phyloP scores from a whole-genome alignment of 495 filamentous ascomycete genomes.

The Astrothelium macrocarpum region DNA sequence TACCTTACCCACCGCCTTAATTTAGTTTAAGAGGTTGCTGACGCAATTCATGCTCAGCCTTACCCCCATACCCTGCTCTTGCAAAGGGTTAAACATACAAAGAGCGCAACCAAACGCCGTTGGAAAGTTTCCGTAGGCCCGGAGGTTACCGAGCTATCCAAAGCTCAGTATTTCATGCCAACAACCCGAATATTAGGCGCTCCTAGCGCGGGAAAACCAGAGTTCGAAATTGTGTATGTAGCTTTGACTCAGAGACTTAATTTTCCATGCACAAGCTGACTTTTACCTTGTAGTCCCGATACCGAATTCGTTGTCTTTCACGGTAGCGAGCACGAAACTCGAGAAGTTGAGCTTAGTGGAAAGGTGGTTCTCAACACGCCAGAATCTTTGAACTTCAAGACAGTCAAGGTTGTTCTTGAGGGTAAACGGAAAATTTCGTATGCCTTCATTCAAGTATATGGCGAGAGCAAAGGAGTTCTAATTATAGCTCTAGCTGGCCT shows the following conservation, averaged over 20 bases:
- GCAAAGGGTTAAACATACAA: background rate
- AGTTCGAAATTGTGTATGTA: background rate
- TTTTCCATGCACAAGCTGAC: background rate
- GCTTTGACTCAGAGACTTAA: background rate
- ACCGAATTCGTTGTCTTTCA: constrained; percentile 32
- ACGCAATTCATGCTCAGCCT: background rate
- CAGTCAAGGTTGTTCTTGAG: constrained; percentile 27
- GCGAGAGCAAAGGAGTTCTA: background rate
- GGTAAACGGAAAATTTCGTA: constrained; percentile 32
- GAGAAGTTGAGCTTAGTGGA: constrained; percentile 26
- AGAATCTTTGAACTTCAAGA: constrained; percentile 28
- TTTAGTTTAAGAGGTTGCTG: background rate
- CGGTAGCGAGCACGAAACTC: constrained; percentile 28
- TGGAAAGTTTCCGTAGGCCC: background rate
- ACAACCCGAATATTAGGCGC: background rate
- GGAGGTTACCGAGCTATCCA: background rate
- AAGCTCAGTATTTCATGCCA: background rate
- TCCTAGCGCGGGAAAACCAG: background rate
- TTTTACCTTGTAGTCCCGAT: constrained; percentile 20
- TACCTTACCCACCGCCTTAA: background rate
- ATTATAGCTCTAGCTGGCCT: constrained; percentile 11
- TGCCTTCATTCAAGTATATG: constrained; percentile 17
- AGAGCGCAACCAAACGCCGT: background rate
- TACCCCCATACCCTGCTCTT: too few relatives aligned
- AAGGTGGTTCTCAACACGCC: constrained; percentile 28